phyloP scores from a whole-genome alignment of 768 basidiomycete species.

The Collybia nuda region DNA sequence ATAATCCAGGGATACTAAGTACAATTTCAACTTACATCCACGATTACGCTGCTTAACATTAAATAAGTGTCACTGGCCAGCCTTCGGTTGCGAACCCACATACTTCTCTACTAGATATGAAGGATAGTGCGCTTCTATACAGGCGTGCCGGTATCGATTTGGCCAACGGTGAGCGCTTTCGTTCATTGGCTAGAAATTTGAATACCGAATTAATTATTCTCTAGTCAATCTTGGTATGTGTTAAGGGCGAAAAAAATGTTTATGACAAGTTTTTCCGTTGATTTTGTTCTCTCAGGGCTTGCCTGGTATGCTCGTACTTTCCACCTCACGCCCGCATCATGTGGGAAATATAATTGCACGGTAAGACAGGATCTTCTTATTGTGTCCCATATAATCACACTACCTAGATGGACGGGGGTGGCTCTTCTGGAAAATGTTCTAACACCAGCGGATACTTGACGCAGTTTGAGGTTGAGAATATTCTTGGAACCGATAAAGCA shows the following conservation, averaged over 20 bases:
- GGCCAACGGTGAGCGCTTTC: conserved; percentile 9
- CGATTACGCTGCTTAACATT: too few relatives aligned
- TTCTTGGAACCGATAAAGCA: conserved; percentile 5
- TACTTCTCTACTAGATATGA: conserved; percentile 19
- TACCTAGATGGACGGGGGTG: conserved; percentile 14
- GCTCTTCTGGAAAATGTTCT: conserved; percentile 12
- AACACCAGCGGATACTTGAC: conserved; percentile 8
- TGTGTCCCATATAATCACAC: not conserved
- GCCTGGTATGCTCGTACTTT: conserved; percentile 20
- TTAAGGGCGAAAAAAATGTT: too few relatives aligned
- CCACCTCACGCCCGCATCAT: conserved; percentile 9
- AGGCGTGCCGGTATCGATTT: conserved; percentile 18
- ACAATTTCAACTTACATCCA: too few relatives aligned
- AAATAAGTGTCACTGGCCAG: conserved; percentile 12
- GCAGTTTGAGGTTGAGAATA: conserved; percentile 13
- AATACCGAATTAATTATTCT: too few relatives aligned
- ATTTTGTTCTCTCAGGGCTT: conserved; percentile 10
- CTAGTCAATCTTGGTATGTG: not conserved
- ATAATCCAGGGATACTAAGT: too few relatives aligned
- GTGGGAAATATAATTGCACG: conserved; percentile 11
- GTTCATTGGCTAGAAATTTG: not conserved
- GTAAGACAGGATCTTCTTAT: not conserved
- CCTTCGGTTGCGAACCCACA: conserved; percentile 20
- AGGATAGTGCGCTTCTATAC: conserved; percentile 15
- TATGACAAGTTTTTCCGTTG: too few relatives aligned